Evolutionary conservation across 106 monocot species (phyloP), one percentile per base, ranked within the genome.

Genomic region (Acorus calamus): DNA sequence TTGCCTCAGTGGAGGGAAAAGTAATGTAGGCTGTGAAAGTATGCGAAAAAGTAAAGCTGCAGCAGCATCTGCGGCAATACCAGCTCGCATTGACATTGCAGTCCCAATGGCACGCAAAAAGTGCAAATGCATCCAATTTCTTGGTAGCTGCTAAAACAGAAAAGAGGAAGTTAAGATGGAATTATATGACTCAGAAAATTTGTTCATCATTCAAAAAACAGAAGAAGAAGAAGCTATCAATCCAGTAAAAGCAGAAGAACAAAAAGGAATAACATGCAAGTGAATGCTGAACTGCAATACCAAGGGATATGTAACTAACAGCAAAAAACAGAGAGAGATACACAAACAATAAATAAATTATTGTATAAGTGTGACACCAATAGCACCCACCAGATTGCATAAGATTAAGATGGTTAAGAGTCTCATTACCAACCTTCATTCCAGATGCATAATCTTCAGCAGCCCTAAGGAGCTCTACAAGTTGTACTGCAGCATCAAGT

Each of bases 91-190:
- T 14, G 96, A 96, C 96, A 96, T 96, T 61, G 96, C 96, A 56
- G 84, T 96, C 50, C 96, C 96, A 62, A 96, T 85, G 43, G 96
- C 96, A 48, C 96, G 91, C 55, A 96, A 72, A 62, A 96, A 96
- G 69, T 96, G 96, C 56, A 96, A 72, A 70, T 96, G 96, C 82
- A 96, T 83, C 96, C 96, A 96, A 65, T 91, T 96, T 79, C 87
- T 79, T 13, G 90, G 94, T 63, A 94, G 86, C 96, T 96, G 61
- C 47, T 28, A 79, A 9, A 55, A 64, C 12, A 45, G 68, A 69
- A 63, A 56, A 2, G 55, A 62, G 50, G 65, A 51, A 61, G 14
- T 66, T 53, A 72, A 12, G 28, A 28, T 28, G 28, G 28, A 28
- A 28, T 28, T 28, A 28, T 28, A 28, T 28, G 28, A 28, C 28